Conservation (phyloP, 2,329 filamentous ascomycete species). For the Falciphora oryzae region DNA sequence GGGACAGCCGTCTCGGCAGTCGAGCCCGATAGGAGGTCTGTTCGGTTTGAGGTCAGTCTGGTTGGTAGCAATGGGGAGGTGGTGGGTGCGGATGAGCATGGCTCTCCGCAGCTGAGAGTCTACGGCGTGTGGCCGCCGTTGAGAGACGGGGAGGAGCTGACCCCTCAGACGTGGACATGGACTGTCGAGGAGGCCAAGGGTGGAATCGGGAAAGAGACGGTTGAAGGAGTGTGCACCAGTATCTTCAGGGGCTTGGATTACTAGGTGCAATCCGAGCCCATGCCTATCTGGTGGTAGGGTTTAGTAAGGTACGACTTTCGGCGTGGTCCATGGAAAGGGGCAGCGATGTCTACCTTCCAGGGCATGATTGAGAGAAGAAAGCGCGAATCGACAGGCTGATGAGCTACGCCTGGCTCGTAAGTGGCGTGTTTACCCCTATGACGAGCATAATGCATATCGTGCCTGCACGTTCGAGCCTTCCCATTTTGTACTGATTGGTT, state of each 20-base stretch:
- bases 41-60: constrained; percentile 3
- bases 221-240: not conserved
- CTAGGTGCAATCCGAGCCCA: not conserved
- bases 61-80: not conserved
- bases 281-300: not conserved
- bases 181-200: constrained; percentile 12
- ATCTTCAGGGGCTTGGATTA: not conserved
- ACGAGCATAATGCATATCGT: too few relatives aligned
- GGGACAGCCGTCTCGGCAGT: constrained; percentile 6
- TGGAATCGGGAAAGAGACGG: constrained; percentile 12
- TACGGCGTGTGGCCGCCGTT: constrained; percentile 13
- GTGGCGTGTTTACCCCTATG: too few relatives aligned
- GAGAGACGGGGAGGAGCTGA: constrained; percentile 5
- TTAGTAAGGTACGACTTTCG: too few relatives aligned
- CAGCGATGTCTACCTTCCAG: too few relatives aligned
- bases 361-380: too few relatives aligned
- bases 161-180: constrained; percentile 13
- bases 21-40: constrained; percentile 4
- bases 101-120: constrained; percentile 13
- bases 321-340: too few relatives aligned
- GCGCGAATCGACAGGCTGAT: too few relatives aligned
- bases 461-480: too few relatives aligned
- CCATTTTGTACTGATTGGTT: too few relatives aligned
- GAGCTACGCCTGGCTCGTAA: too few relatives aligned
- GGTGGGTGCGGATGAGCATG: not conserved